Evolutionary conservation across 192 early-diverging fungal genomes (phyloP).

Genomic region (Pilobolus umbonatus): DNA sequence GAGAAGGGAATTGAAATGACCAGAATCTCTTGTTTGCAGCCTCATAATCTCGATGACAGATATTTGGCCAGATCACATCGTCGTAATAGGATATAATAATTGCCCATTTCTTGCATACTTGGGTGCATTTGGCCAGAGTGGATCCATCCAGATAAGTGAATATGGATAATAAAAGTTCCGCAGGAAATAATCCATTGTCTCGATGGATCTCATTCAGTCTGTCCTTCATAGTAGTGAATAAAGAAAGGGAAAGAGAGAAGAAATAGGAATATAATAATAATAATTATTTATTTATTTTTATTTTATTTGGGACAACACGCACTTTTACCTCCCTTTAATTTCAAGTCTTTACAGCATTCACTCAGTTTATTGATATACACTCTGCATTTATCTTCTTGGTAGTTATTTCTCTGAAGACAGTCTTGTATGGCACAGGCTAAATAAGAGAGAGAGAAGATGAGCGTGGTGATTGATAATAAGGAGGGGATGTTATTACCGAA

Average conservation of each 20-base stretch:
- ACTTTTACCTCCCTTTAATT: constrained; percentile 35
- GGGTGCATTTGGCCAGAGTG: constrained; percentile 14
- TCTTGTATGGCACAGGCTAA: constrained; percentile 51
- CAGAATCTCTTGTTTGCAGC: constrained; percentile 13
- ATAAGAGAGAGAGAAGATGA: constrained; percentile 11
- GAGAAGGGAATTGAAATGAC: constrained; percentile 24
- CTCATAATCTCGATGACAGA: constrained; percentile 13
- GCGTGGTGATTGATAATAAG: constrained; percentile 4
- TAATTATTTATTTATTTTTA: not conserved
- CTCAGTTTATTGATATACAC: constrained; percentile 34
- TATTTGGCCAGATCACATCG: constrained; percentile 22
- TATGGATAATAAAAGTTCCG: constrained; percentile 28
- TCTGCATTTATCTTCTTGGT: constrained; percentile 44
- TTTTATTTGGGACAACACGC: constrained; percentile 40
- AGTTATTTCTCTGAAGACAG: constrained; percentile 46
- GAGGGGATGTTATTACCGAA: constrained; percentile 12
- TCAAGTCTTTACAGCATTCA: constrained; percentile 42
- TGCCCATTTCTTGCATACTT: constrained; percentile 26
- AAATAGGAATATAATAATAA: not conserved
- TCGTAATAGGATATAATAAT: constrained; percentile 28
- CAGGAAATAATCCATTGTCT: constrained; percentile 14
- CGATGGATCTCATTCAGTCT: not conserved
- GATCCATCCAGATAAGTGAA: constrained; percentile 30
- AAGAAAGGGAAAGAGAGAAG: constrained; percentile 8
- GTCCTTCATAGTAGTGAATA: not conserved